Evolutionary conservation across 371 early-diverging fungal species (phyloP), one percentile per base, ranked within the genome.

Genomic region (Circinella umbellata): DNA sequence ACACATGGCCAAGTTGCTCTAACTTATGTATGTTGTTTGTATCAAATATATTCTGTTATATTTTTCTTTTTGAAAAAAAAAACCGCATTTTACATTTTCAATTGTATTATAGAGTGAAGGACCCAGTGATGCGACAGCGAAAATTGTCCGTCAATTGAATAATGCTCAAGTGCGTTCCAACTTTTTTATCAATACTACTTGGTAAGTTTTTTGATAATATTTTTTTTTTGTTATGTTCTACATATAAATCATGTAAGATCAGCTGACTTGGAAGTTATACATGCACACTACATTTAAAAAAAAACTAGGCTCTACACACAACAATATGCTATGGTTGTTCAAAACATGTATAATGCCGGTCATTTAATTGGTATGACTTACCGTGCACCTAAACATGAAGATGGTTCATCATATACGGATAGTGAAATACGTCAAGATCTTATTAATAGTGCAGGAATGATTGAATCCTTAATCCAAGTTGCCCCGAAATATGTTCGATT

Each of bases 361-460:
- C 86, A 86, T 63, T 72, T 83, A 38, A 82, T 86, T 60, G 86
- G 86, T 36, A 86, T 86, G 86, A 80, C 82, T 38, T 86, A 83
- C 68, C 83, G 86, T 47, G 78, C 72, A 66, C 53, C 79, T 75
- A 38, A 81, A 20, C 77, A 78, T 49, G 78, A 81, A 60, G 81
- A 81, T 55, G 75, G 75, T 15, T 82, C 86, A 37, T 76, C 80
- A 36, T 37, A 77, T 73, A 76, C 78, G 1, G 82, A 86, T 20
- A 72, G 69, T 17, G 71, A 81, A 60, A 75, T 86, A 54, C 75
- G 78, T 5, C 69, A 79, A 42, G 86, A 86, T 62, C 77, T 86
- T 64, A 78, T 80, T 68, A 79, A 79, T 57, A 72, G 78, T 18
- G 78, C 83, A 2, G 63, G 57, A 17, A 79, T 72, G 54, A 79